Evolutionary conservation across 2,329 filamentous ascomycete species (phyloP).

Genomic region (Thelonectria discophora): DNA sequence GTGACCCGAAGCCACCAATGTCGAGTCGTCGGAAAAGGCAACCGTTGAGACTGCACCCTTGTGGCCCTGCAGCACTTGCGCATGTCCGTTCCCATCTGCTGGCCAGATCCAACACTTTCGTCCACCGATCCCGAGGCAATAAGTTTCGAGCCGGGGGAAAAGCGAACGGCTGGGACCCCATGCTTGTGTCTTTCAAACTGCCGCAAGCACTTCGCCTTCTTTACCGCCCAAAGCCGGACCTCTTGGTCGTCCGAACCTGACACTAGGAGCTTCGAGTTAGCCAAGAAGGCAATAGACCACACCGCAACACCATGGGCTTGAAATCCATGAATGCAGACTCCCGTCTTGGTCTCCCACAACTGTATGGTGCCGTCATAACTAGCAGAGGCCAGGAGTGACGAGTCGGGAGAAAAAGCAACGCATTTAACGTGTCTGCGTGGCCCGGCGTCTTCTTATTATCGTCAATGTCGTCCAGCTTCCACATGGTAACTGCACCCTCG

Average conservation of each 20-base stretch:
- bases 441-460: not conserved
- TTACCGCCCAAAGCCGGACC: not conserved
- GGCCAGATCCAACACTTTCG: not conserved
- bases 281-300: constrained; percentile 1
- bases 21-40: constrained; percentile 5
- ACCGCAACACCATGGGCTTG: not conserved
- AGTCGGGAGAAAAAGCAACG: not conserved
- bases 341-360: not conserved
- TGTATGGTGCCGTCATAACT: not conserved
- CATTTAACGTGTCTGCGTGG: not conserved
- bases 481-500: not conserved
- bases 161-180: not conserved
- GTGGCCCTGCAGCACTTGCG: not conserved
- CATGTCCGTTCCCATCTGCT: no score
- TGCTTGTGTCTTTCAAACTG: not conserved
- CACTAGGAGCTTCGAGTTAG: not conserved
- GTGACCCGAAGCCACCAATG: not conserved
- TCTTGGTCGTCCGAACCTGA: not conserved
- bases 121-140: not conserved
- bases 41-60: not conserved
- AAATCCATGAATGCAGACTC: not conserved
- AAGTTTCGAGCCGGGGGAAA: not conserved
- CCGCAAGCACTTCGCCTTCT: not conserved
- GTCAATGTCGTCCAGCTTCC: not conserved
- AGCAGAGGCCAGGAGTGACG: not conserved